Evolutionary conservation across 371 early-diverging fungal genomes (phyloP).

Genomic region (Encephalitozoon hellem): DNA sequence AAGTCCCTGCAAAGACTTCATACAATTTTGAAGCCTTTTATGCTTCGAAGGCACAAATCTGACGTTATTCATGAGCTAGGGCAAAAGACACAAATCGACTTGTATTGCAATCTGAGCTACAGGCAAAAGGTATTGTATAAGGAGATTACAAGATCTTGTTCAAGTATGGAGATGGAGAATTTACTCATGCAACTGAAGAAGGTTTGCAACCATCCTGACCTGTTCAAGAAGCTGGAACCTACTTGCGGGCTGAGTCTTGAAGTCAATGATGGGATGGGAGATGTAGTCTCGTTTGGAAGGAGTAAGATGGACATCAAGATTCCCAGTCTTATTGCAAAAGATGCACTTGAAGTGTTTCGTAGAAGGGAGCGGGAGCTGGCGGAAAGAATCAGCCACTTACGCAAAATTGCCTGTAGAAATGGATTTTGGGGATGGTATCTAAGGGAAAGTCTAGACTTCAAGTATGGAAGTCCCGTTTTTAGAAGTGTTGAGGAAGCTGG

Average conservation of each 20-base stretch:
- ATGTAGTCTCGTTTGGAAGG: slow-evolving; percentile 5
- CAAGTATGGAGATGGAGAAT: slow-evolving; percentile 67
- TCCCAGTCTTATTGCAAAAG: slow-evolving; percentile 18
- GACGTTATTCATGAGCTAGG: slow-evolving; percentile 87
- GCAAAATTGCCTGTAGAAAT: not conserved
- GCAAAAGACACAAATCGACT: slow-evolving; percentile 68
- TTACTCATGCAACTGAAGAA: slow-evolving; percentile 93
- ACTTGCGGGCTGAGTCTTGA: slow-evolving; percentile 39
- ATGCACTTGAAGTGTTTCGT: not conserved
- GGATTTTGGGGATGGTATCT: not conserved
- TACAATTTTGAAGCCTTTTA: slow-evolving; percentile 91
- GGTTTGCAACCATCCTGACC: slow-evolving; percentile 89
- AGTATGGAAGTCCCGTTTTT: not conserved
- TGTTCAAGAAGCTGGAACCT: slow-evolving; percentile 77
- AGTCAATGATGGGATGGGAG: slow-evolving; percentile 11
- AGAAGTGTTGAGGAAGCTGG: not conserved
- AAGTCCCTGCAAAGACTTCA: slow-evolving; percentile 78
- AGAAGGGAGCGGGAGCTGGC: not conserved
- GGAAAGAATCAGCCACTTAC: not conserved
- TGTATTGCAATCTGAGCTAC: slow-evolving; percentile 72
- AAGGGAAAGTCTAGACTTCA: not conserved
- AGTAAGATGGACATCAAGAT: slow-evolving; percentile 10
- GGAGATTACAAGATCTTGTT: slow-evolving; percentile 42
- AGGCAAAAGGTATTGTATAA: slow-evolving; percentile 65
- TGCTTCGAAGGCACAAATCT: slow-evolving; percentile 86